Conservation (phyloP, 1,139 yeast species). For the Geotrichum phurueaensis region DNA sequence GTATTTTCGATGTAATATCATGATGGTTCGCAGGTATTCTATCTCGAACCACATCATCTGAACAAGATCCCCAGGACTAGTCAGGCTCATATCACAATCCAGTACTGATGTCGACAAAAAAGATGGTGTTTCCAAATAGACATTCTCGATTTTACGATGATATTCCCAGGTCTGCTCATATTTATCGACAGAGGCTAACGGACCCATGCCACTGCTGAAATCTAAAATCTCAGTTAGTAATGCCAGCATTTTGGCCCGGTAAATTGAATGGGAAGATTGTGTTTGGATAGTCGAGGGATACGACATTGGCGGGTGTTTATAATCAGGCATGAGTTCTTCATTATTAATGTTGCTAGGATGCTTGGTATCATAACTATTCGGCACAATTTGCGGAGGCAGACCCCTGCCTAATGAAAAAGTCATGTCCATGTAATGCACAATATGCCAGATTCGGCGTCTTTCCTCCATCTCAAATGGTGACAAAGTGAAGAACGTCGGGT, state of each 20-base stretch:
- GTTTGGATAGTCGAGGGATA: conserved; percentile 16
- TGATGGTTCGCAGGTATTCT: conserved; percentile 29
- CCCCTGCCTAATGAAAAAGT: conserved; percentile 31
- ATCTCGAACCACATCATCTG: conserved; percentile 32
- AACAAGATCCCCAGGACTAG: conserved; percentile 23
- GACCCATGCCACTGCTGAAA: neutral
- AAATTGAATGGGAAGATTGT: conserved; percentile 1
- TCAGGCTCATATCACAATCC: neutral
- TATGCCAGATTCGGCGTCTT: conserved; percentile 33
- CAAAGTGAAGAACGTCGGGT: conserved; percentile 34
- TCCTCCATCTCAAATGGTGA: conserved; percentile 32
- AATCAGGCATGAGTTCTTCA: conserved; percentile 11
- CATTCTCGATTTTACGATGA: conserved; percentile 26
- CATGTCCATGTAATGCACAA: conserved; percentile 27
- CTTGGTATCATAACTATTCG: conserved; percentile 29
- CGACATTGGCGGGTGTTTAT: conserved; percentile 17
- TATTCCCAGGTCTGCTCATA: conserved; percentile 25
- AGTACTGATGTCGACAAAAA: conserved; percentile 19
- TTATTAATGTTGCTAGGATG: conserved; percentile 29
- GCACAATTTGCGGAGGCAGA: conserved; percentile 29
- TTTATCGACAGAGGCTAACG: conserved; percentile 12
- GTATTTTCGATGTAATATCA: conserved; percentile 33
- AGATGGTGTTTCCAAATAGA: conserved; percentile 25
- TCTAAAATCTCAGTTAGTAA: conserved; percentile 10
- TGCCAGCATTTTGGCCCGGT: conserved; percentile 2